Evolutionary conservation across 768 basidiomycete genomes (phyloP).

Genomic region (Leccinum subgranulosum): DNA sequence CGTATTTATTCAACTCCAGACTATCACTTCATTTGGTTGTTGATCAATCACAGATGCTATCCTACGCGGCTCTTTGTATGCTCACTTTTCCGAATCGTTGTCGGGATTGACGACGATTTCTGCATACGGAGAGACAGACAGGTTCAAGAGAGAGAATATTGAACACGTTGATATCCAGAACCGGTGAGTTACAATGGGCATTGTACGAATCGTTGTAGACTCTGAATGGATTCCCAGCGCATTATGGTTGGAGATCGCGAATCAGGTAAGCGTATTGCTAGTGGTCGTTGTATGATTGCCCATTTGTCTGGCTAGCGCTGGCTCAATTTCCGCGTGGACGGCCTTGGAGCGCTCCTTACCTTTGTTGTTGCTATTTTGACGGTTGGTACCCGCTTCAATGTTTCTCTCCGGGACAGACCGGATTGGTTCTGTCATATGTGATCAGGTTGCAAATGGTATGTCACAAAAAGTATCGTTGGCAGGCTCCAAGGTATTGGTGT

Average conservation of each 20-base stretch:
- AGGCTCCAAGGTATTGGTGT: background rate
- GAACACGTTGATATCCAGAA: conserved; percentile 82
- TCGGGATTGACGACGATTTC: conserved; percentile 85
- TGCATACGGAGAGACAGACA: conserved; percentile 75
- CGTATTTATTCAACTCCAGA: conserved; percentile 1
- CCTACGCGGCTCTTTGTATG: conserved; percentile 82
- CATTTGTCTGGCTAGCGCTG: conserved; percentile 49
- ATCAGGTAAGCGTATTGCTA: conserved; percentile 50
- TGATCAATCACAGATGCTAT: conserved; percentile 56
- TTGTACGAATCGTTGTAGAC: background rate
- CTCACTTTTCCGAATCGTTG: conserved; percentile 90
- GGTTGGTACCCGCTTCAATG: conserved; percentile 66
- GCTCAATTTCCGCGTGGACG: conserved; percentile 90
- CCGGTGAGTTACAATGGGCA: conserved; percentile 39
- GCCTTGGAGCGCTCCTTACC: conserved; percentile 67
- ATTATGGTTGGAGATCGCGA: conserved; percentile 82
- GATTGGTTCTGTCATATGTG: conserved; percentile 76
- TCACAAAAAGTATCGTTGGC: conserved; percentile 4
- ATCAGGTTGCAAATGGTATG: conserved; percentile 71
- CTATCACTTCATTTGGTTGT: background rate
- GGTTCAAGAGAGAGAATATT: conserved; percentile 76
- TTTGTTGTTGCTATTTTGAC: conserved; percentile 79
- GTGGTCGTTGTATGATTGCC: background rate
- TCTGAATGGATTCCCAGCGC: conserved; percentile 41
- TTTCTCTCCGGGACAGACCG: conserved; percentile 81